These are phyloP conservation scores for Suillus placidus DNA, from an alignment of 768 basidiomycete species.

Conservation along the genomic window DNA sequence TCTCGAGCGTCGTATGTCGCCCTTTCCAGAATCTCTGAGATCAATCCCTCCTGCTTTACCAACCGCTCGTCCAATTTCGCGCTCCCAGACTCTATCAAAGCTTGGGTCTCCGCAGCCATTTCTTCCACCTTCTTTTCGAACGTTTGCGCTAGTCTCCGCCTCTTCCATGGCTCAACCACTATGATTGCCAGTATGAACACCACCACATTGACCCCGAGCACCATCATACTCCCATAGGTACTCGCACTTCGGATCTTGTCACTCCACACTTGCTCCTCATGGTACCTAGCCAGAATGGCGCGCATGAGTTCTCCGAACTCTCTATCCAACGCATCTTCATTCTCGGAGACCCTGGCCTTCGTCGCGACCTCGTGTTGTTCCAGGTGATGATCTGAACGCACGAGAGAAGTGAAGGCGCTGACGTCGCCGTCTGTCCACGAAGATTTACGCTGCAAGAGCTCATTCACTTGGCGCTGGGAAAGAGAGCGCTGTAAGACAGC, in stretches of 20 bases:
- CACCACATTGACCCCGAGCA: conserved; percentile 82
- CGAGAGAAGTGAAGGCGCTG: conserved; percentile 82
- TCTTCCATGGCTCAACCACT: conserved; percentile 96
- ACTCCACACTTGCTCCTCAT: conserved; percentile 99
- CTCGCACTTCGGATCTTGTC: conserved; percentile 97
- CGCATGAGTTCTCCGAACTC: conserved; percentile 89
- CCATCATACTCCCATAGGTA: conserved; percentile 89
- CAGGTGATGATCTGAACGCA: conserved; percentile 85
- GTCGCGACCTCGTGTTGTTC: conserved; percentile 78
- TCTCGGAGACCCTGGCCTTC: conserved; percentile 64
- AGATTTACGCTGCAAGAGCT: conserved; percentile 91
- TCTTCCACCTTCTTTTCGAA: conserved; percentile 83
- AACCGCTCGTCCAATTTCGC: conserved; percentile 50
- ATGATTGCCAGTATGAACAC: conserved; percentile 91
- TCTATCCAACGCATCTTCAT: conserved; percentile 81
- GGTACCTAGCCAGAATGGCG: conserved; percentile 87
- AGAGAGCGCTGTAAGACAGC: conserved; percentile 81
- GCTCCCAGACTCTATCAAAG: conserved; percentile 51
- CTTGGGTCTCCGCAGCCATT: conserved; percentile 45
- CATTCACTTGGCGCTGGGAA: conserved; percentile 95
- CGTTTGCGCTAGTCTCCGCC: conserved; percentile 80
- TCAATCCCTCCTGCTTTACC: conserved; percentile 45
- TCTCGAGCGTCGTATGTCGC: conserved; percentile 20
- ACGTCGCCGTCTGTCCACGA: conserved; percentile 93
- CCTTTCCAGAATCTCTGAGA: conserved; percentile 32